Evolutionary conservation across 768 basidiomycete species (phyloP).

Genomic region (Russula compacta): DNA sequence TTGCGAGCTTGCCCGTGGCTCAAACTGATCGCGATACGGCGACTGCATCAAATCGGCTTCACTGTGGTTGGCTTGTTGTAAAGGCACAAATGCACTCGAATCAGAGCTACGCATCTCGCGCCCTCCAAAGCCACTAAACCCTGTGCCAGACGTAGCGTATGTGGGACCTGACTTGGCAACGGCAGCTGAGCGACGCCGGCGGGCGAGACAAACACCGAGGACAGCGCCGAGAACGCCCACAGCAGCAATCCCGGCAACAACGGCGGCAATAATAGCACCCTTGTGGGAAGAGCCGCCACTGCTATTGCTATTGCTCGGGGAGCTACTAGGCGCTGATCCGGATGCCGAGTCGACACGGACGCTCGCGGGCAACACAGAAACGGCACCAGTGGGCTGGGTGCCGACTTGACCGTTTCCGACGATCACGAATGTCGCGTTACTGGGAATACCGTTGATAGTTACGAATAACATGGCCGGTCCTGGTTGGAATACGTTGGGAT

Average conservation of each 20-base stretch:
- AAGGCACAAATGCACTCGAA: conserved; percentile 63
- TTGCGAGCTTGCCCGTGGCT: conserved; percentile 18
- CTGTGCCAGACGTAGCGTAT: conserved; percentile 33
- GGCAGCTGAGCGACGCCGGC: conserved; percentile 39
- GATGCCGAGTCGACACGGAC: conserved; percentile 32
- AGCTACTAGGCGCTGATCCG: conserved; percentile 32
- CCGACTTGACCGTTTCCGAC: conserved; percentile 77
- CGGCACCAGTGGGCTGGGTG: conserved; percentile 45
- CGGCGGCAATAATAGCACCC: conserved; percentile 39
- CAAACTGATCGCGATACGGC: conserved; percentile 30
- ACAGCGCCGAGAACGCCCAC: conserved; percentile 43
- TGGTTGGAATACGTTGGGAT: conserved; percentile 79
- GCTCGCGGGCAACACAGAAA: conserved; percentile 41
- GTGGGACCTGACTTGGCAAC: conserved; percentile 21
- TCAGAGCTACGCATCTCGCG: conserved; percentile 42
- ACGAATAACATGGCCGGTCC: conserved; percentile 83
- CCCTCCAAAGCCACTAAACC: conserved; percentile 23
- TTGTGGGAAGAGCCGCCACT: conserved; percentile 30
- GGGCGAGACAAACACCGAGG: conserved; percentile 42
- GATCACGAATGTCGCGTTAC: conserved; percentile 65
- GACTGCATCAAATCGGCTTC: conserved; percentile 29
- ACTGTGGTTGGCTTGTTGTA: conserved; percentile 55
- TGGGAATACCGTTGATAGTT: conserved; percentile 76
- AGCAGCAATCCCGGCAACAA: conserved; percentile 44
- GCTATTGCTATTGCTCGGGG: conserved; percentile 16